Evolutionary conservation across 2,329 filamentous ascomycete genomes (phyloP), one percentile per base, ranked within the genome.

Genomic region (Monilinia polystroma): DNA sequence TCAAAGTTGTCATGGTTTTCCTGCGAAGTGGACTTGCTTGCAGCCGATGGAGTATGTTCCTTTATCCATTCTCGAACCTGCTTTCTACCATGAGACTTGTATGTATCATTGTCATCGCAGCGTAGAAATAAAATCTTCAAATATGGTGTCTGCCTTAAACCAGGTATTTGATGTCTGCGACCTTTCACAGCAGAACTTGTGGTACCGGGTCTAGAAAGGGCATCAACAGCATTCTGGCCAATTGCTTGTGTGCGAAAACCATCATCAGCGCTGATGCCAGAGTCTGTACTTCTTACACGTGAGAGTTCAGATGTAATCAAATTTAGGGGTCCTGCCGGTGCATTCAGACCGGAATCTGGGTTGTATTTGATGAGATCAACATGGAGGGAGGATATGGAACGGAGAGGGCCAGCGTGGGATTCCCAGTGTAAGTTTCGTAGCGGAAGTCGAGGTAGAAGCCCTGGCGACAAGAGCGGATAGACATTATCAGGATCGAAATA

Each of bases 1-100:
- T 99, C 95, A 72, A 90, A 97, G 0, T 95, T 94, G 80, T 99
- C 94, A 75, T 99, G 95, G 69, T 96, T 95, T 75, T 97, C 94
- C 74, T 93, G 89, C 26, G 86, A 88, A 74, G 83, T 91, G 26
- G 80, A 77, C 41, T 87, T 85, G 67, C 79, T 81, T 67, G 85
- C 80, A 2, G 86, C 81, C 0, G 85, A 81, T 0, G 87, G 84
- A 0, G 89, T 87, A 70, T 96, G 85, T 8, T 85, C 81, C 78
- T 95, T 96, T 73, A 98, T 86, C 95, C 95, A 99, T 71, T 98
- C 93, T 62, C 91, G 87, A 47, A 99, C 83, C 72, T 91, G 87
- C 73, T 91, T 87, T 62, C 93, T 85, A 8, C 91, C 88, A 16
- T 87, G 87, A 1, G 86, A 82, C 78, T 97, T 98, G 83, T 99